Conservation (phyloP, 2,329 filamentous ascomycete genomes). For the Paraphoma sp. region DNA sequence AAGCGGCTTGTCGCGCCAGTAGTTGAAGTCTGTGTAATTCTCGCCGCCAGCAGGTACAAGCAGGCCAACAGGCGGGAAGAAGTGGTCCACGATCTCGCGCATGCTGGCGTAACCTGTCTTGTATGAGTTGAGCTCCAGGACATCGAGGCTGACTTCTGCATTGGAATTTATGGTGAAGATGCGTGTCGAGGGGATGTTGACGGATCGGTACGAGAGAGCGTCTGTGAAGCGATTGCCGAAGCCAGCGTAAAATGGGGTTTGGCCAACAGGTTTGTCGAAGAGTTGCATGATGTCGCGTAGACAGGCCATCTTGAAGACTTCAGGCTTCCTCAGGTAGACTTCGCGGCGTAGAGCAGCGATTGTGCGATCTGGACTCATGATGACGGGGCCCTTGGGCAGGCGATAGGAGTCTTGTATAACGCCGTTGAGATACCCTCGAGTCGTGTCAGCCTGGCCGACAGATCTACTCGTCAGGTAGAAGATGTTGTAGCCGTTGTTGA, state of each 20-base stretch:
- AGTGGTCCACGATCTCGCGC: conserved; percentile 96
- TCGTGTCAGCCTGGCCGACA: conserved; percentile 91
- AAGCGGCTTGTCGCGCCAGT: conserved; percentile 86
- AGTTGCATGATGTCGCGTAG: conserved; percentile 90
- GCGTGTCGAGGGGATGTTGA: conserved; percentile 90
- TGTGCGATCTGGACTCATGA: conserved; percentile 91
- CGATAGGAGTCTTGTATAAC: conserved; percentile 87
- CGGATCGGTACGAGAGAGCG: conserved; percentile 91
- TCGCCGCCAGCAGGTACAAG: conserved; percentile 89
- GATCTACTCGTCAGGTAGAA: conserved; percentile 96
- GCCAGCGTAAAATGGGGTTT: conserved; percentile 91
- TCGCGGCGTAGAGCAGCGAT: conserved; percentile 92
- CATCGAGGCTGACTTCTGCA: conserved; percentile 89
- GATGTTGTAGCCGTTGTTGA: conserved; percentile 96
- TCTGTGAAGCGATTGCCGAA: conserved; percentile 97
- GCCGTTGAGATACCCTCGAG: conserved; percentile 85
- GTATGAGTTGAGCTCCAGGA: conserved; percentile 90
- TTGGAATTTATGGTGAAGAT: conserved; percentile 99
- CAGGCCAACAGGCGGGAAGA: conserved; percentile 90
- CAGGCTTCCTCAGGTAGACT: conserved; percentile 92
- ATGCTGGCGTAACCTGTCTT: conserved; percentile 98
- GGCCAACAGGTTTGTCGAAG: conserved; percentile 68
- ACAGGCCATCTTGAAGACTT: conserved; percentile 99
- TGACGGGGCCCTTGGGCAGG: conserved; percentile 88
- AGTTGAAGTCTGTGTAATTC: conserved; percentile 95